Evolutionary conservation across 176 grass and related monocot species (phyloP), one percentile per base, ranked within the genome.

Genomic region (Juncus inflexus): DNA sequence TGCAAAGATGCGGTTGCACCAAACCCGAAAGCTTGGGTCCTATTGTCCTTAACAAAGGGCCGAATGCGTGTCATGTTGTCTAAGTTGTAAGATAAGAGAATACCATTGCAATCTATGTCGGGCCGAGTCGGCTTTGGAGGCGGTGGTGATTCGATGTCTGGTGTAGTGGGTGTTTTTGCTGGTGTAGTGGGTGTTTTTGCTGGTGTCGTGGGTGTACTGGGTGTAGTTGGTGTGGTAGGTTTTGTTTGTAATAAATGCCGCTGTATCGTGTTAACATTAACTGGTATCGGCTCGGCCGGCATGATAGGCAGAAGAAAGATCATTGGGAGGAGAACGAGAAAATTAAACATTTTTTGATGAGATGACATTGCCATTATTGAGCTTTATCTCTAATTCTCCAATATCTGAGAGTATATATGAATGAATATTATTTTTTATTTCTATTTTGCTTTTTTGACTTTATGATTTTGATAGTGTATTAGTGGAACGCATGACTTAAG

Each of bases 21-120:
- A 77, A 95, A 95, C 6, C 82, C 63, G 77, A 82, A 95, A 10
- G 90, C 73, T 74, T 95, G 90, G 1, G 45, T 10, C 40, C 9
- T 12, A 4, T 57, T 52, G 7, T 61, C 63, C 2, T 40, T 12
- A 10, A 84, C 64, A 78, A 83, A 86, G 2, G 90, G 90, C 53
- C 86, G 76, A 77, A 95, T 89, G 82, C 47, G 80, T 3, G 70
- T 36, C 41, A 62, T 79, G 4, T n/a, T 3, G 38, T 81, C 52
- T 12, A 89, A 52, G 13, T 47, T 45, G 90, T 95, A 95, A 40
- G 40, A 75, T 50, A 95, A 78, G 6, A 81, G 74, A n/a, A 95
- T 69, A 45, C 90, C 86, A 52, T 95, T 95, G 86, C 90, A 95
- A 13, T 69, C 76, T 37, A 12, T 6, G 40, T 72, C 68, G 0